Base-by-base conservation (phyloP, 345 rosid genomes). In the Crucihimalaya himalaica region DNA sequence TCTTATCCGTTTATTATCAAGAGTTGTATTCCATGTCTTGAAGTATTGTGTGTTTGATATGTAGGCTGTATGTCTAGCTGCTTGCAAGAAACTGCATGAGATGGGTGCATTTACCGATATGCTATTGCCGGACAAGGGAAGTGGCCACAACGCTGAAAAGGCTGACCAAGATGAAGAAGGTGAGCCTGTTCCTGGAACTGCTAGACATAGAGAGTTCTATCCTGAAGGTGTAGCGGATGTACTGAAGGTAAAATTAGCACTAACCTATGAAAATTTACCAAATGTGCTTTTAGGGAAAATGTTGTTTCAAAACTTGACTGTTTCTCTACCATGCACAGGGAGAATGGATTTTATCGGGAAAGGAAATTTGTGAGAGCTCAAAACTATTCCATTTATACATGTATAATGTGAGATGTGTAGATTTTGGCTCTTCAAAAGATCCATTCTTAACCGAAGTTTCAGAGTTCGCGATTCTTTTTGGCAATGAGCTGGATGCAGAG, bases 401-500 rank as follows among this genome's bases (percentile, higher is more conserved):
- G 89, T 95, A 95, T 74, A 75, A 85, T 77, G 87, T 95, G 70
- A 81, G 67, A 76, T 92, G 93, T 70, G 84, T 70, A 48, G 87
- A 88, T 73, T 74, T 37, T 46, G 96, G 90, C 68, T 72, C 85
- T 79, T 83, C 96, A 45, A 95, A 88, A 84, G 99, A 95, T 87
- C 84, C 89, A 58, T 95, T 92, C 84, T 66, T 90, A 79, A 86
- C 84, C 34, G 84, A 95, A 84, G 96, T 88, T 82, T 88, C 96
- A 58, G 89, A 88, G 27, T 95, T 92, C 73, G 96, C 98, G 6
- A 86, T 95, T 81, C 84, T 95, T 76, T 90, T 90, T 86, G 93
- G 98, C 90, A 92, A 83, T 77, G 92, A 90, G 92, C 98, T 95
- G 97, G 99, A 95, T 95, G 98, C 97, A 90, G 99, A 95, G 99